Evolutionary conservation across 2,329 filamentous ascomycete genomes (phyloP).

Genomic region (Cadophora malorum): DNA sequence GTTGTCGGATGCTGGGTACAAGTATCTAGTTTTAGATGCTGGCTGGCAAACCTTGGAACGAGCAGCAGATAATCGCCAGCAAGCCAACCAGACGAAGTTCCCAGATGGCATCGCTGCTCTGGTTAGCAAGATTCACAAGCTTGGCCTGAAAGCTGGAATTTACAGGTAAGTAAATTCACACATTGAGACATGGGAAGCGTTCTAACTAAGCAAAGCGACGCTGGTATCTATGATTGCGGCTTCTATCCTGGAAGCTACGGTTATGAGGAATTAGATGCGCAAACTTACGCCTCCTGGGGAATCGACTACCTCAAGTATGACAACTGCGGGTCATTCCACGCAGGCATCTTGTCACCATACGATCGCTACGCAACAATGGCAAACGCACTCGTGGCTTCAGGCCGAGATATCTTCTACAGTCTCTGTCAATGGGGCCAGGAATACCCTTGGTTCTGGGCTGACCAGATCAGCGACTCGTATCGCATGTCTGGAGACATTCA

Average conservation of each 20-base stretch:
- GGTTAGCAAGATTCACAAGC: background rate
- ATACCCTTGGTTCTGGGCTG: slow-evolving; percentile 34
- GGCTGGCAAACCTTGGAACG: background rate
- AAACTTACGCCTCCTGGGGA: background rate
- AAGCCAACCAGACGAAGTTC: background rate
- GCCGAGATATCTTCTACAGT: slow-evolving; percentile 31
- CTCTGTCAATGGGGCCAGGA: slow-evolving; percentile 34
- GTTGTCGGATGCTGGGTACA: slow-evolving; percentile 53
- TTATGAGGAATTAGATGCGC: background rate
- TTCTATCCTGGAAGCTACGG: background rate
- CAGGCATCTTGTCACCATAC: background rate
- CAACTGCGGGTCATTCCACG: background rate
- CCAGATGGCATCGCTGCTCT: background rate
- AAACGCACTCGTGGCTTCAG: slow-evolving; percentile 18
- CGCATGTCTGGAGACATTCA: slow-evolving; percentile 43
- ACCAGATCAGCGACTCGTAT: slow-evolving; percentile 39
- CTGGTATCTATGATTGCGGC: background rate
- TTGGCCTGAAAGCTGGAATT: background rate
- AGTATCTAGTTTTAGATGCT: background rate
- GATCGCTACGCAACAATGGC: background rate
- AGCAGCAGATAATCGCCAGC: background rate
- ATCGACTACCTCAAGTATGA: background rate
- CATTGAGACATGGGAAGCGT: no score
- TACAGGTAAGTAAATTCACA: background rate
- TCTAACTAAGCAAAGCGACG: no score